phyloP scores from a whole-genome alignment of 1,139 yeast genomes.

The Nadsonia commutata region DNA sequence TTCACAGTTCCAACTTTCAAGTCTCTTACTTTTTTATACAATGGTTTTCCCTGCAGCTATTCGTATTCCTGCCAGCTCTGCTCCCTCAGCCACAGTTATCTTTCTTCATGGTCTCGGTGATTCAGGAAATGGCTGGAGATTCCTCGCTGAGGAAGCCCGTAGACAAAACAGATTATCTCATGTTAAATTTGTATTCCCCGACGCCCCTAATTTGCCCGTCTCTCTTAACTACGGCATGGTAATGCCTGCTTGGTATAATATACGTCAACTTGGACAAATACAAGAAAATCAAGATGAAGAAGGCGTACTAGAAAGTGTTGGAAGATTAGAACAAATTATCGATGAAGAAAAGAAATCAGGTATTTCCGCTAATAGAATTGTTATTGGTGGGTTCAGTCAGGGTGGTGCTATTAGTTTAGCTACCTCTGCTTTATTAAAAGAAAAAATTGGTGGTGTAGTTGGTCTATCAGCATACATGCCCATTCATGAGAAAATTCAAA shows the following conservation, averaged over 20 bases:
- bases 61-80: slow-evolving; percentile 16
- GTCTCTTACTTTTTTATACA: neutral
- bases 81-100: slow-evolving; percentile 55
- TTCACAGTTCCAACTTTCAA: too few species aligned
- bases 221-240: slow-evolving; percentile 49
- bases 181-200: slow-evolving; percentile 72
- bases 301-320: slow-evolving; percentile 50
- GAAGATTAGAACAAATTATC: slow-evolving; percentile 37
- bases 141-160: slow-evolving; percentile 36
- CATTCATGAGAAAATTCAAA: slow-evolving; percentile 22
- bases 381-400: slow-evolving; percentile 90
- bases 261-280: slow-evolving; percentile 38
- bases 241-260: slow-evolving; percentile 88
- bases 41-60: slow-evolving; percentile 2
- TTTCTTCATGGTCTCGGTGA: slow-evolving; percentile 90
- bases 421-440: slow-evolving; percentile 25
- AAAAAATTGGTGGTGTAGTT: slow-evolving; percentile 63
- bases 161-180: slow-evolving; percentile 28
- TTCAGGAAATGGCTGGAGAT: slow-evolving; percentile 78
- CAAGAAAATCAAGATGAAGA: slow-evolving; percentile 38
- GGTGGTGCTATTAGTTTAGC: slow-evolving; percentile 79
- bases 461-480: slow-evolving; percentile 72
- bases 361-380: slow-evolving; percentile 52
- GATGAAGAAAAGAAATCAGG: slow-evolving; percentile 50
- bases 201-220: slow-evolving; percentile 65